Conservation (phyloP, 2,329 filamentous ascomycete species). For the Aspergillus fumigatiaffinis region DNA sequence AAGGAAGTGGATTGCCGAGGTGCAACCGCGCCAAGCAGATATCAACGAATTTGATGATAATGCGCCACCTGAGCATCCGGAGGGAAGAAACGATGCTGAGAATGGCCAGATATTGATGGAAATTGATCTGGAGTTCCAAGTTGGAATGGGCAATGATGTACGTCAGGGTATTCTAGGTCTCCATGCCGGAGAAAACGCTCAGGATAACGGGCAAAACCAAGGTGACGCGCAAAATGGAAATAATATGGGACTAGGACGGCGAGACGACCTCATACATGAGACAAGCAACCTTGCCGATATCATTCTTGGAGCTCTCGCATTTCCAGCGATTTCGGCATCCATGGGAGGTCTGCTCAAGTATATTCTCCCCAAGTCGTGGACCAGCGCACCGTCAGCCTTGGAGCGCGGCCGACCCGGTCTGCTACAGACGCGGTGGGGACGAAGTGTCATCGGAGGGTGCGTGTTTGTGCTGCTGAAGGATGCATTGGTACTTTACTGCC, state of each 20-base stretch:
- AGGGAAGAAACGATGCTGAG: conserved; percentile 27
- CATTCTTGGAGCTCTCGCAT: conserved; percentile 67
- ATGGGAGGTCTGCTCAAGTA: conserved; percentile 72
- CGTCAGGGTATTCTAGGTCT: conserved; percentile 27
- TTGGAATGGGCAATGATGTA: conserved; percentile 46
- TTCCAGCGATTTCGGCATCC: conserved; percentile 74
- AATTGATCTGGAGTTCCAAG: conserved; percentile 49
- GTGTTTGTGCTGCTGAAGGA: conserved; percentile 82
- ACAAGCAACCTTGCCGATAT: conserved; percentile 55
- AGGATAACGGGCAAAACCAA: conserved; percentile 19
- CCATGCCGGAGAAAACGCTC: conserved; percentile 24
- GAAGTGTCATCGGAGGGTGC: conserved; percentile 83
- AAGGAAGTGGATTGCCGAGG: conserved; percentile 58
- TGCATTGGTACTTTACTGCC: conserved; percentile 57
- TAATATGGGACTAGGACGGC: conserved; percentile 32
- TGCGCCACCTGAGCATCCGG: conserved; percentile 32
- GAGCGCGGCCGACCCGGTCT: conserved; percentile 57
- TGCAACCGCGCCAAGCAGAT: conserved; percentile 54
- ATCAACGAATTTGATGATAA: conserved; percentile 30
- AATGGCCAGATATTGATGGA: conserved; percentile 47
- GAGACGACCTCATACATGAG: conserved; percentile 50
- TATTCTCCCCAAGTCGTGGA: conserved; percentile 66
- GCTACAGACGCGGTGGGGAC: conserved; percentile 79
- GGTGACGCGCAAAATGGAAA: conserved; percentile 19
- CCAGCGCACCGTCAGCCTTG: conserved; percentile 41